These are phyloP conservation scores for Tagetes patula DNA, from an alignment of 129 eudicot species.

Conservation along the genomic window DNA sequence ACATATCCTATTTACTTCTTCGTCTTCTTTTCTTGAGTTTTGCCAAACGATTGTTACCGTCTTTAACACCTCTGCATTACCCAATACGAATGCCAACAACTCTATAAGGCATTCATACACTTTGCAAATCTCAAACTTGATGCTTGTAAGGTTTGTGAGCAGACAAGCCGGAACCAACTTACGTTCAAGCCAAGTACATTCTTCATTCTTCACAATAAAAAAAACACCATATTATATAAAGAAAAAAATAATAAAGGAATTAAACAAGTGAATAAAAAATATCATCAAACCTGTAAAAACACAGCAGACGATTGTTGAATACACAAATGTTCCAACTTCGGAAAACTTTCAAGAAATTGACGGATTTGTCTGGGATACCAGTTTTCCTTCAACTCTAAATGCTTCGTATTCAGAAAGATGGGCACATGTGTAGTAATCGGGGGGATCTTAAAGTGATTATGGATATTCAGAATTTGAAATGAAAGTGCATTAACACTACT, in stretches of 20 bases:
- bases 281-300: neutral
- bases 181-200: neutral
- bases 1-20: neutral
- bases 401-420: neutral
- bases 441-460: neutral
- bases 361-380: neutral
- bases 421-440: neutral
- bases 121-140: neutral
- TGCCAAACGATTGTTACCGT: neutral
- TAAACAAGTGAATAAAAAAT: neutral
- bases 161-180: neutral
- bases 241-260: neutral
- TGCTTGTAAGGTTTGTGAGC: neutral
- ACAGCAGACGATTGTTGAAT: neutral
- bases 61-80: conserved; percentile 3
- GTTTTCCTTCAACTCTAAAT: neutral
- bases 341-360: neutral
- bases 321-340: neutral
- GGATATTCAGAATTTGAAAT: neutral
- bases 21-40: neutral
- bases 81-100: neutral
- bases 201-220: neutral
- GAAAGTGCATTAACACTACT: neutral
- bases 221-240: neutral
- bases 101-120: neutral